A percentile compares a stretch with the other conserved stretches of the same genome.
Evolutionary conservation across 768 basidiomycete species (phyloP).

Genomic region (Coprinopsis marcescibilis): DNA sequence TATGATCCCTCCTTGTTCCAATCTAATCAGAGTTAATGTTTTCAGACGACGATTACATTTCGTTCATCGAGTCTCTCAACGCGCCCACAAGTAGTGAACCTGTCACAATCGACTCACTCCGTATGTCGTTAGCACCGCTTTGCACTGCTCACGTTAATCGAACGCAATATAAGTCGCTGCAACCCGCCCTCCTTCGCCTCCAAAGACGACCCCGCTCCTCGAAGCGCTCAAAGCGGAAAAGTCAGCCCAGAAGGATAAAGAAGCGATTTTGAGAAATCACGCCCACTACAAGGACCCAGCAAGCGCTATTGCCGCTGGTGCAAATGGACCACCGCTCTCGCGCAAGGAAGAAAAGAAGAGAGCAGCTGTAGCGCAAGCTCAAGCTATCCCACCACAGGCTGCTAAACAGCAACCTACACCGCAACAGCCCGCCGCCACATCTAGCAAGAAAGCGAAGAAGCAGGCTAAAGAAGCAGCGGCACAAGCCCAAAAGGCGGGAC

Average conservation of each 20-base stretch:
- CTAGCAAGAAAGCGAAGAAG: slow-evolving; percentile 17
- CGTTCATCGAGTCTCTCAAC: slow-evolving; percentile 74
- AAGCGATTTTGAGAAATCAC: slow-evolving; percentile 65
- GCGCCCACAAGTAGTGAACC: slow-evolving; percentile 43
- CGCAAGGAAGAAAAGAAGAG: slow-evolving; percentile 35
- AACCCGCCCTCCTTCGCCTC: slow-evolving; percentile 49
- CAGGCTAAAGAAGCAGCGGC: slow-evolving; percentile 23
- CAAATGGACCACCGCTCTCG: slow-evolving; percentile 8
- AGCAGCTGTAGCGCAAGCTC: slow-evolving; percentile 10
- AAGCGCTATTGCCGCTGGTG: slow-evolving; percentile 18
- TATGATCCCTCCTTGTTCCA: background rate
- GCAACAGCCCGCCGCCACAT: slow-evolving; percentile 14
- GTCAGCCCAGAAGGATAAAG: slow-evolving; percentile 64
- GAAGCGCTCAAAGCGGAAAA: slow-evolving; percentile 90
- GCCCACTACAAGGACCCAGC: slow-evolving; percentile 59
- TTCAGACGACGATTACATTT: slow-evolving; percentile 76
- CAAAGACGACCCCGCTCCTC: slow-evolving; percentile 86
- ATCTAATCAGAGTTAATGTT: background rate
- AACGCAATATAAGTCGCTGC: slow-evolving; percentile 48
- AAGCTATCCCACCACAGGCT: slow-evolving; percentile 7
- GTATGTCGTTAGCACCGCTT: slow-evolving; percentile 31
- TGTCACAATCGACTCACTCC: slow-evolving; percentile 56
- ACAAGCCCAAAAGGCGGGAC: slow-evolving; percentile 3
- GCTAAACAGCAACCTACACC: slow-evolving; percentile 14
- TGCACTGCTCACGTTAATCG: background rate